Percentiles rank a stretch among this genome's conserved stretches.
Evolutionary conservation across 805 yeast genomes (phyloP).

Genomic region (Kurtzmaniella fragi): DNA sequence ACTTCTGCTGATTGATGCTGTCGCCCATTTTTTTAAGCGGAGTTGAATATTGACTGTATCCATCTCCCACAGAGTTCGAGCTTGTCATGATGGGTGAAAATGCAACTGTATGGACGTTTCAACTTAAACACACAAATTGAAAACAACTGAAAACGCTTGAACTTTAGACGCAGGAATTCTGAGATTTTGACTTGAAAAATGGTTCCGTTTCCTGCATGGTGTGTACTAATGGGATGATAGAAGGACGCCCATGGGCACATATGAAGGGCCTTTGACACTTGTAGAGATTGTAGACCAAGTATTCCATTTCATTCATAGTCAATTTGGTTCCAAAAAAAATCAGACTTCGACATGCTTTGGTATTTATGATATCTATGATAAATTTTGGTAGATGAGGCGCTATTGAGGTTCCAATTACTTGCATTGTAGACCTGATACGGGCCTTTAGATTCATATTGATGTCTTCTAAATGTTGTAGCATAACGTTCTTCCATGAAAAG

Average conservation of each 20-base stretch:
- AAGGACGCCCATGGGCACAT: slow-evolving; percentile 87
- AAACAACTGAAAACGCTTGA: too few species aligned
- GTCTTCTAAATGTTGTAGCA: slow-evolving; percentile 44
- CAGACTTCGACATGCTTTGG: slow-evolving; percentile 65
- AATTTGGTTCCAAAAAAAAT: slow-evolving; percentile 66
- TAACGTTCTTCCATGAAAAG: slow-evolving; percentile 26
- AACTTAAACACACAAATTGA: too few species aligned
- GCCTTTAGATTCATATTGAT: slow-evolving; percentile 25
- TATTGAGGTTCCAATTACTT: not conserved
- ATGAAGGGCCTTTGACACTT: slow-evolving; percentile 60
- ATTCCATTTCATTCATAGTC: slow-evolving; percentile 35
- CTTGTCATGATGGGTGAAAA: too few species aligned
- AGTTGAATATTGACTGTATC: too few species aligned
- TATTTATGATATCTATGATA: slow-evolving; percentile 46
- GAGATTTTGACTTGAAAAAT: too few species aligned
- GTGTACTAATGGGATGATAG: slow-evolving; percentile 47
- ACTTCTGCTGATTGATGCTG: too few species aligned
- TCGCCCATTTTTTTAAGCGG: too few species aligned
- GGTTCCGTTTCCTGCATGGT: not conserved
- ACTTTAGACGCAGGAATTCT: too few species aligned
- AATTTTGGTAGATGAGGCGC: slow-evolving; percentile 41
- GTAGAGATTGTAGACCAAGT: slow-evolving; percentile 37
- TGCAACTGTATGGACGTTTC: too few species aligned
- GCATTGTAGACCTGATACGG: slow-evolving; percentile 2
- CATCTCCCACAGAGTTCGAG: too few species aligned